Conservation (phyloP, 192 early-diverging fungal genomes). For the Podila minutissima region DNA sequence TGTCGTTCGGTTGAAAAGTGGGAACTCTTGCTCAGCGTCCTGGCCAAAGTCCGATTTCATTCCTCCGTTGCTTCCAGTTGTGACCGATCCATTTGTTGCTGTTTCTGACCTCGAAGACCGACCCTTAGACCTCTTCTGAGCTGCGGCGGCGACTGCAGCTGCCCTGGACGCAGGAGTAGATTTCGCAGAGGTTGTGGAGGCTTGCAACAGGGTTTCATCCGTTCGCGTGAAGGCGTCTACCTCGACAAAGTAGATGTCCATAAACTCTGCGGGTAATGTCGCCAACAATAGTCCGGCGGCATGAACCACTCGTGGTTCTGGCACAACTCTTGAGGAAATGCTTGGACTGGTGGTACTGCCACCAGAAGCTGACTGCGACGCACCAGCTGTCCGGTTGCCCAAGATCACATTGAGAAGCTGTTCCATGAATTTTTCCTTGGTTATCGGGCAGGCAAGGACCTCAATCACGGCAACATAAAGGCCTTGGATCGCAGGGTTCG, state of each 20-base stretch:
- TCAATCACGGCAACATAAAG: conserved; percentile 63
- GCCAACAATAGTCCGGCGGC: conserved; percentile 63
- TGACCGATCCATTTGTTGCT: background rate
- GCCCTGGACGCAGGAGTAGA: conserved; percentile 8
- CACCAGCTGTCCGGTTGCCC: conserved; percentile 53
- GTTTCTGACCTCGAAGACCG: conserved; percentile 42
- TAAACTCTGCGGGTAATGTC: conserved; percentile 53
- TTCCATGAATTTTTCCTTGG: conserved; percentile 51
- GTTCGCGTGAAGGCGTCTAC: conserved; percentile 36
- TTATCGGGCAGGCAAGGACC: conserved; percentile 53
- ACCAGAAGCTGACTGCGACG: conserved; percentile 50
- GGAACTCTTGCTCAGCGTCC: background rate
- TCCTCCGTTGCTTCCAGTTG: background rate
- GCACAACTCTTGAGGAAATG: conserved; percentile 29
- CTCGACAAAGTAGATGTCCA: conserved; percentile 44
- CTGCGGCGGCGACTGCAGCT: background rate
- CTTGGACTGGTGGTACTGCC: conserved; percentile 40
- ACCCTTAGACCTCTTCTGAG: conserved; percentile 45
- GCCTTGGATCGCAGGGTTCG: conserved; percentile 67
- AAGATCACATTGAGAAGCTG: conserved; percentile 54
- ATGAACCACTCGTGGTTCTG: conserved; percentile 57
- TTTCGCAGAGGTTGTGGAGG: conserved; percentile 14
- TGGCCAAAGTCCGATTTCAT: conserved; percentile 24
- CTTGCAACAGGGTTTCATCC: conserved; percentile 34
- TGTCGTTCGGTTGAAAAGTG: conserved; percentile 14